phyloP scores from a whole-genome alignment of 495 filamentous ascomycete species.

The Xeromyces bisporus region DNA sequence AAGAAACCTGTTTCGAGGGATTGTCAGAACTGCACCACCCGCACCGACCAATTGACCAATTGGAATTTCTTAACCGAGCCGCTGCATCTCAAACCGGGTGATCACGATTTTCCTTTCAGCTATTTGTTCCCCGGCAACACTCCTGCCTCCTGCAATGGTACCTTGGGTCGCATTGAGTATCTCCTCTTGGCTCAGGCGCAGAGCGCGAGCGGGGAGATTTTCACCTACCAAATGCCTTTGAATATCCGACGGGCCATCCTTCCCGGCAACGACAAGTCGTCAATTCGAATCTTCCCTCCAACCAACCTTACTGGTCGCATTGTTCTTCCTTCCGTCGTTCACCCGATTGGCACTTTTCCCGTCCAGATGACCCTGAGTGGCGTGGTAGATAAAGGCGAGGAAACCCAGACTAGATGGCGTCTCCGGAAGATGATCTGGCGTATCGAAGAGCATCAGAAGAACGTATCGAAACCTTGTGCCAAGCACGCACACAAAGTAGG shows the following conservation, averaged over 20 bases:
- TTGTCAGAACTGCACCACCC: constrained; percentile 57
- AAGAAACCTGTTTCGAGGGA: constrained; percentile 64
- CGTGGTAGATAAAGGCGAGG: constrained; percentile 45
- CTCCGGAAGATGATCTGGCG: constrained; percentile 83
- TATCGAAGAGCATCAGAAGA: constrained; percentile 70
- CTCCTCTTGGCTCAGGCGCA: constrained; percentile 55
- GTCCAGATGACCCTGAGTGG: constrained; percentile 68
- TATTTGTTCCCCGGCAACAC: constrained; percentile 74
- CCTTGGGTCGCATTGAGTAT: constrained; percentile 62
- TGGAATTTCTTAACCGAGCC: constrained; percentile 66
- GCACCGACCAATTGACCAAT: constrained; percentile 50
- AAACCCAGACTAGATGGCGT: constrained; percentile 61
- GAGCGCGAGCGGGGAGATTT: constrained; percentile 39
- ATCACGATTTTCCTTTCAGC: constrained; percentile 81
- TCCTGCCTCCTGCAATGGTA: constrained; percentile 61
- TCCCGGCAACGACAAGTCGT: constrained; percentile 56
- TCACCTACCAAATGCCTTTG: constrained; percentile 46
- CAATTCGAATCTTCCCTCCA: constrained; percentile 85
- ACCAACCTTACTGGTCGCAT: constrained; percentile 79
- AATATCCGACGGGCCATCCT: constrained; percentile 59
- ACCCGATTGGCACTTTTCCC: constrained; percentile 73
- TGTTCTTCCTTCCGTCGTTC: constrained; percentile 61
- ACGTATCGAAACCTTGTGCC: constrained; percentile 64
- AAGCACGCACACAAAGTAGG: constrained; percentile 61
- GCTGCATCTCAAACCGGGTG: constrained; percentile 41